phyloP scores from a whole-genome alignment of 495 filamentous ascomycete species.

The Penicillium robsamsonii region DNA sequence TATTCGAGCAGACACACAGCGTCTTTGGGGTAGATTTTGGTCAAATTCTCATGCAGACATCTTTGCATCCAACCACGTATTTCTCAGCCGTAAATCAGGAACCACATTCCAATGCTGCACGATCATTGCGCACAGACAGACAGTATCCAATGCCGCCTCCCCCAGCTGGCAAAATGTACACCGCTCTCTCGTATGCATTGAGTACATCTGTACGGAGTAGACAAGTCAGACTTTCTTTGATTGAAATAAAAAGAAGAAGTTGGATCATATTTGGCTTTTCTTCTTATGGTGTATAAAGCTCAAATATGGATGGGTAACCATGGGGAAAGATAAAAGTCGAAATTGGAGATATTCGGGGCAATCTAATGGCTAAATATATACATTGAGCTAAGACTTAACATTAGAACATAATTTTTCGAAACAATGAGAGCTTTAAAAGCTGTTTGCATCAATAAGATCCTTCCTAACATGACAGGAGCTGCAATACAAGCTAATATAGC shows the following conservation, averaged over 20 bases:
- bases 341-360: neutral
- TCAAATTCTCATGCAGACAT: conserved; percentile 3
- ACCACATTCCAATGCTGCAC: conserved; percentile 8
- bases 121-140: conserved; percentile 4
- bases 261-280: neutral
- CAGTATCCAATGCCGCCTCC: conserved; percentile 12
- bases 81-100: conserved; percentile 5
- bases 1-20: neutral
- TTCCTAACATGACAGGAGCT: neutral
- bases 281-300: neutral
- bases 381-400: neutral
- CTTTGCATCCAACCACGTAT: neutral
- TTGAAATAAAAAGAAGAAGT: neutral
- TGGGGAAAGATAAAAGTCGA: neutral
- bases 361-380: neutral
- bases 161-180: conserved; percentile 10
- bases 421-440: neutral
- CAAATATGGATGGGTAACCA: neutral
- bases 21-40: neutral
- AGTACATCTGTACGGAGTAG: neutral
- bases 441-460: neutral
- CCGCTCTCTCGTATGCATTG: neutral
- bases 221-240: neutral
- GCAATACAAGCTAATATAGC: neutral
- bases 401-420: neutral